Evolutionary conservation across 2,329 filamentous ascomycete genomes (phyloP).

Genomic region (Aspergillus melleus): DNA sequence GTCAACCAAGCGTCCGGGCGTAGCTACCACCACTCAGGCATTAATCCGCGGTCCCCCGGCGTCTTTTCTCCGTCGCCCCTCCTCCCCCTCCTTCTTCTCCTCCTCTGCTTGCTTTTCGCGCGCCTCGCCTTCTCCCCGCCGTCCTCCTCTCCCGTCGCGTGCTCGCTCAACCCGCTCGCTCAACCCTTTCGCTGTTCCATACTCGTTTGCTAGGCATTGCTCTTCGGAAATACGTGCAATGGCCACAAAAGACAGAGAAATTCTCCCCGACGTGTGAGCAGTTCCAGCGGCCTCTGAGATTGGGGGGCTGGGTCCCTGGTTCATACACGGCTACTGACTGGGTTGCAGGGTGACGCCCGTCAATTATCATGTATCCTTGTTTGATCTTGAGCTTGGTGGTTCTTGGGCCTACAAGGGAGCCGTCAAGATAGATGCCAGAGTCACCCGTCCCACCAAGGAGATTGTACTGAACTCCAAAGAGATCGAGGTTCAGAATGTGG

Average conservation of each 20-base stretch:
- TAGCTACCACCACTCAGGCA: constrained; percentile 25
- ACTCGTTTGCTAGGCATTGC: constrained; percentile 34
- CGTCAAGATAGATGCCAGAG: constrained; percentile 74
- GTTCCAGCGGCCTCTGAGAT: neutral
- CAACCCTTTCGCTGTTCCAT: constrained; percentile 18
- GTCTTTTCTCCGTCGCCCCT: constrained; percentile 20
- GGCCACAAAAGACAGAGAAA: constrained; percentile 46
- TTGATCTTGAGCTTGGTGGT: constrained; percentile 70
- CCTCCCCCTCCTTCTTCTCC: constrained; percentile 19
- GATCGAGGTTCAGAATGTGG: constrained; percentile 69
- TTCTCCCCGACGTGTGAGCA: constrained; percentile 46
- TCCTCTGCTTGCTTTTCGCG: constrained; percentile 20
- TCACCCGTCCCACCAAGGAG: constrained; percentile 70
- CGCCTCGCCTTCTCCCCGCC: constrained; percentile 13
- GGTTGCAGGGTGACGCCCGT: constrained; percentile 68
- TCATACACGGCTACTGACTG: constrained; percentile 3
- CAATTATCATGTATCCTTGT: constrained; percentile 83
- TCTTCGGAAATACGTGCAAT: constrained; percentile 45
- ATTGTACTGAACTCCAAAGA: constrained; percentile 84
- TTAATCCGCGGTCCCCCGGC: constrained; percentile 22
- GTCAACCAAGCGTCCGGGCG: constrained; percentile 23
- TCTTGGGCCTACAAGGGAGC: constrained; percentile 82
- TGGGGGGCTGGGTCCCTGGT: neutral
- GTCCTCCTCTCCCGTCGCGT: constrained; percentile 12
- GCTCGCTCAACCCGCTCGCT: constrained; percentile 14